Conservation (phyloP, 2,329 filamentous ascomycete species). For the Sporothrix schenckii region DNA sequence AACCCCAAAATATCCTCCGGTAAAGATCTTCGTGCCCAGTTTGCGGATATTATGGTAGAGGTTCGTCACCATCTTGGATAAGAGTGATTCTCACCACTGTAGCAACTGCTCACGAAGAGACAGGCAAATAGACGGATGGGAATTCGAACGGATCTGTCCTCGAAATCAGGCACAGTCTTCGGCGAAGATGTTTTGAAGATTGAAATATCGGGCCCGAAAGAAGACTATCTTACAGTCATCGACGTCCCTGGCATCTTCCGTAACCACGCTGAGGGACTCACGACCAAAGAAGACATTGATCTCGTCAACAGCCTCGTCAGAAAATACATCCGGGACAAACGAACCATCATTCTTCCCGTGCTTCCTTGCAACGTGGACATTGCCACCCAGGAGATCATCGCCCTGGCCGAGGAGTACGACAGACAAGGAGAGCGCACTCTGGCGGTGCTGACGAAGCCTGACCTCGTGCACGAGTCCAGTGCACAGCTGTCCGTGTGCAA, state of each 20-base stretch:
- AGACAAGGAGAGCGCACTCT: constrained; percentile 3
- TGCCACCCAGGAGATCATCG: constrained; percentile 20
- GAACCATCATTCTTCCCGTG: constrained; percentile 8
- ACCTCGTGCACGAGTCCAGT: not conserved
- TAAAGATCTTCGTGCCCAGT: not conserved
- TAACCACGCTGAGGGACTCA: not conserved
- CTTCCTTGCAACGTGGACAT: constrained; percentile 15
- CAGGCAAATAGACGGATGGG: not conserved
- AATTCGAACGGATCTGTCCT: not conserved
- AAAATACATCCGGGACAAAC: not conserved
- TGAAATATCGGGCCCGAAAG: not conserved
- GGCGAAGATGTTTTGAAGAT: not conserved
- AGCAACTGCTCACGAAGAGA: not conserved
- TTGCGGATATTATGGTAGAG: not conserved
- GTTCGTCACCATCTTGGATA: not conserved
- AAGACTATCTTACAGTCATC: constrained; percentile 10
- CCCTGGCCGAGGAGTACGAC: constrained; percentile 12
- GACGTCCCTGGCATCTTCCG: constrained; percentile 17
- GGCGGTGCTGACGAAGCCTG: not conserved
- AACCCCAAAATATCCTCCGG: not conserved
- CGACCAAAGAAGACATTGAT: constrained; percentile 5
- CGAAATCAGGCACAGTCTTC: not conserved
- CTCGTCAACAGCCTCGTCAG: constrained; percentile 1
- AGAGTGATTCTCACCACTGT: not conserved
- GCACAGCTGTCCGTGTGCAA: not conserved